These are phyloP conservation scores for Ochetophila trinervis DNA, from an alignment of 306 rosid species.

Conservation along the genomic window DNA sequence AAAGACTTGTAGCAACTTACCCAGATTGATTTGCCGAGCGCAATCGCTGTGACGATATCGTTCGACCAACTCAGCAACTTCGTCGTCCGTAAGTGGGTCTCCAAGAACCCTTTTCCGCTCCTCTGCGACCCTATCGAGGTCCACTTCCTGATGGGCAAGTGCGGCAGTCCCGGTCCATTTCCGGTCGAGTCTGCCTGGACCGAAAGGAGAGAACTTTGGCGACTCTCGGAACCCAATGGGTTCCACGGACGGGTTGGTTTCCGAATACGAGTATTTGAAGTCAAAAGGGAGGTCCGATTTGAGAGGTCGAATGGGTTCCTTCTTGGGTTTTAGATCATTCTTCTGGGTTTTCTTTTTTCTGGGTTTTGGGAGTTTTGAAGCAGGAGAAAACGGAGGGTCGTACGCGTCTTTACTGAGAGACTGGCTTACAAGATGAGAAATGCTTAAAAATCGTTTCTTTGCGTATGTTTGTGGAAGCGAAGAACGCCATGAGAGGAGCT, in stretches of 20 bases:
- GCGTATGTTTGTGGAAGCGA: slow-evolving; percentile 4
- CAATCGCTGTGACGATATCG: slow-evolving; percentile 81
- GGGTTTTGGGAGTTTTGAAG: slow-evolving; percentile 33
- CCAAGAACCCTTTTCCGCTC: slow-evolving; percentile 64
- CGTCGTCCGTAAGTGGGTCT: slow-evolving; percentile 67
- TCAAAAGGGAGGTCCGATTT: slow-evolving; percentile 73
- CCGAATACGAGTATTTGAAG: slow-evolving; percentile 80
- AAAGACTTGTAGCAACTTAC: slow-evolving; percentile 23
- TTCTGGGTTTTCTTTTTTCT: slow-evolving; percentile 14
- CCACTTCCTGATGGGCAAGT: slow-evolving; percentile 38
- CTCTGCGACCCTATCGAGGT: slow-evolving; percentile 31
- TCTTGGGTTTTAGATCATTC: slow-evolving; percentile 17
- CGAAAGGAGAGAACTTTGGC: slow-evolving; percentile 83
- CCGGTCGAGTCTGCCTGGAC: slow-evolving; percentile 77
- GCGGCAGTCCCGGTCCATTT: slow-evolving; percentile 76
- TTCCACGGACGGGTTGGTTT: slow-evolving; percentile 37
- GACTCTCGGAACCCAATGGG: slow-evolving; percentile 88
- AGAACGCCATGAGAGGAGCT: slow-evolving; percentile 26
- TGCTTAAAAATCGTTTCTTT: not conserved
- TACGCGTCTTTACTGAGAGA: slow-evolving; percentile 25
- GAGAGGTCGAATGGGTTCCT: slow-evolving; percentile 35
- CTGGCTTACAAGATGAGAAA: slow-evolving; percentile 27
- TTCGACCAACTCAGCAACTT: slow-evolving; percentile 70
- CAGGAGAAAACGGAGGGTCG: slow-evolving; percentile 76
- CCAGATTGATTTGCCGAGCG: slow-evolving; percentile 73